These are phyloP conservation scores for Pseudotulostoma volvatum DNA, from an alignment of 495 filamentous ascomycete genomes.

Conservation along the genomic window DNA sequence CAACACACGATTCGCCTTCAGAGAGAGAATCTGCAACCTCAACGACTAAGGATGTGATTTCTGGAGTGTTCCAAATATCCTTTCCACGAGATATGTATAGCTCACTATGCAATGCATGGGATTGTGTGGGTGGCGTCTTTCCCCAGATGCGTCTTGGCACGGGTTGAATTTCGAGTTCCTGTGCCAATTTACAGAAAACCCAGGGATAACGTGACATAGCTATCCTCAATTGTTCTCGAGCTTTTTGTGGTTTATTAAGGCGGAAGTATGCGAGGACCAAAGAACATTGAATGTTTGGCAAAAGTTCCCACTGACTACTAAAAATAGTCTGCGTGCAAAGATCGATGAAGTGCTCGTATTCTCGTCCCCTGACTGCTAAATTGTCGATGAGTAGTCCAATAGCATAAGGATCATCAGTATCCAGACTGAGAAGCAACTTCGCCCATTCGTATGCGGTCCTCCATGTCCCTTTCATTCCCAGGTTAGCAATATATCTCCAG, in stretches of 20 bases:
- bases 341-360: constrained; percentile 59
- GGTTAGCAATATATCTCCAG: constrained; percentile 72
- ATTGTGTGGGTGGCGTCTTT: constrained; percentile 42
- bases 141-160: constrained; percentile 72
- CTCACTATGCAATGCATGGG: constrained; percentile 58
- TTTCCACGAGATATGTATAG: constrained; percentile 68
- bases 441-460: constrained; percentile 86
- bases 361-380: constrained; percentile 60
- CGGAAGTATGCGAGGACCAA: constrained; percentile 57
- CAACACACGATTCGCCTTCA: constrained; percentile 20
- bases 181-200: constrained; percentile 61
- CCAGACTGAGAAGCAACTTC: constrained; percentile 63
- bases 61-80: constrained; percentile 79
- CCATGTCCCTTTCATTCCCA: constrained; percentile 83
- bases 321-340: constrained; percentile 45
- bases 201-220: constrained; percentile 65
- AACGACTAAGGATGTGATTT: constrained; percentile 50
- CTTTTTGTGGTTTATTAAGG: constrained; percentile 44
- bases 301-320: constrained; percentile 26
- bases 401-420: constrained; percentile 70
- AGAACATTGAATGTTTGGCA: constrained; percentile 56
- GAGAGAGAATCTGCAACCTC: constrained; percentile 47
- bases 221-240: constrained; percentile 41
- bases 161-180: constrained; percentile 54
- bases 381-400: constrained; percentile 66